Evolutionary conservation across 2,329 filamentous ascomycete species (phyloP).

Genomic region (Fusarium sp.): DNA sequence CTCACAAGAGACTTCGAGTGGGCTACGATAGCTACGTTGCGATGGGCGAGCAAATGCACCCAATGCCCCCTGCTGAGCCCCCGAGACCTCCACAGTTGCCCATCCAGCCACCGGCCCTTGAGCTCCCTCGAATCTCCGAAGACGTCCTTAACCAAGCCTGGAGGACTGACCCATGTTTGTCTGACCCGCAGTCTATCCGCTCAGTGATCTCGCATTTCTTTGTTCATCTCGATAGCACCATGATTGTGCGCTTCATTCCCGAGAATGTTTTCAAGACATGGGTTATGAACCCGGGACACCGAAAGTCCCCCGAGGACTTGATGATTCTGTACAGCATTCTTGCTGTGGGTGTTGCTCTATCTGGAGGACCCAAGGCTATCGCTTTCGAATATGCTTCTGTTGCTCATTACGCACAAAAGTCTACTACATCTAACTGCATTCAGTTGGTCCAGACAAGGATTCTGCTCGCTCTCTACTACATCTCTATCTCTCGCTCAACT

Average conservation of each 20-base stretch:
- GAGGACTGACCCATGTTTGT: conserved; percentile 63
- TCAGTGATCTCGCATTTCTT: conserved; percentile 58
- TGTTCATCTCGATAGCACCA: conserved; percentile 55
- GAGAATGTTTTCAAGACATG: conserved; percentile 56
- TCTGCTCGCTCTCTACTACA: conserved; percentile 75
- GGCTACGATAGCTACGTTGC: conserved; percentile 61
- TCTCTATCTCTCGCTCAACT: conserved; percentile 68
- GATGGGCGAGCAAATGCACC: conserved; percentile 48
- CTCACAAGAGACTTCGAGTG: conserved; percentile 63
- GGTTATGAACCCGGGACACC: conserved; percentile 51
- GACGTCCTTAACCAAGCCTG: conserved; percentile 62
- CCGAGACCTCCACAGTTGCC: conserved; percentile 52
- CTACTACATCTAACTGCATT: conserved; percentile 53
- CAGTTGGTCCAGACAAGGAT: conserved; percentile 76
- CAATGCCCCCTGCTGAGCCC: conserved; percentile 52
- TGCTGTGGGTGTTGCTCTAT: conserved; percentile 54
- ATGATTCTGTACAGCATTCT: conserved; percentile 61
- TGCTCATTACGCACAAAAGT: conserved; percentile 65
- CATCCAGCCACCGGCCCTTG: conserved; percentile 53
- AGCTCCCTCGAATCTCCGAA: conserved; percentile 63
- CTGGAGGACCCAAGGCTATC: conserved; percentile 53
- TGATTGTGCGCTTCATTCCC: conserved; percentile 58
- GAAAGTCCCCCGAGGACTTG: conserved; percentile 57
- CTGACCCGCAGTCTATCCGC: conserved; percentile 56
- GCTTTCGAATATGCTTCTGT: conserved; percentile 61